phyloP scores from a whole-genome alignment of 1,284 basidiomycete species.

The Gymnopus androsaceus region DNA sequence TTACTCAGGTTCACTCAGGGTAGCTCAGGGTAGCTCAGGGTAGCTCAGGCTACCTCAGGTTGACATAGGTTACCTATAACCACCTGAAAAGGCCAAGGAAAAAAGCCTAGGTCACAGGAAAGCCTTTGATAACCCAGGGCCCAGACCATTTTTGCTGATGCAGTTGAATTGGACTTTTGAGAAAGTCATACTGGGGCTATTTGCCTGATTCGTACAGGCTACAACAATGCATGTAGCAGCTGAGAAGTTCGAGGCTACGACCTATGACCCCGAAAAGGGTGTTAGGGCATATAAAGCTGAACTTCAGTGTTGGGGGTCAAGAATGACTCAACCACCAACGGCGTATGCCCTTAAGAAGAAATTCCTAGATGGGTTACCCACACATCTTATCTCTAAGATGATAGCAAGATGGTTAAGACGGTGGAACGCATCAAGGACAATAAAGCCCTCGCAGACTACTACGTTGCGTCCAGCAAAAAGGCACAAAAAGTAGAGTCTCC shows the following conservation, averaged over 20 bases:
- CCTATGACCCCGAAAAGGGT: conserved; percentile 7
- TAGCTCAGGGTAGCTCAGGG: no score
- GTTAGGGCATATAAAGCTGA: conserved; percentile 18
- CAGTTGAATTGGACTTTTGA: conserved; percentile 18
- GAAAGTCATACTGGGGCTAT: conserved; percentile 19
- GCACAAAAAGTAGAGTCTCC: not conserved
- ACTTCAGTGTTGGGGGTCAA: conserved; percentile 3
- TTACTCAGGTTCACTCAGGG: no score
- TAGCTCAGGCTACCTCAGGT: no score
- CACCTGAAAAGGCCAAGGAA: no score
- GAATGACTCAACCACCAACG: conserved; percentile 15
- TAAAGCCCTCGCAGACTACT: not conserved
- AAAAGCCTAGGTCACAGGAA: no score
- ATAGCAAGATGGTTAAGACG: not conserved
- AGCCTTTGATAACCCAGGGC: no score
- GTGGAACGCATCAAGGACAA: conserved; percentile 4
- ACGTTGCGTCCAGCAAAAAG: not conserved
- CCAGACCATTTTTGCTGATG: no score
- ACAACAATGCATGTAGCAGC: conserved; percentile 20
- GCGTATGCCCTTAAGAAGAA: conserved; percentile 12
- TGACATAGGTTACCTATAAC: no score
- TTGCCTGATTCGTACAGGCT: conserved; percentile 22
- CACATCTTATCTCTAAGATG: not conserved
- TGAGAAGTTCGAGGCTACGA: conserved; percentile 11
- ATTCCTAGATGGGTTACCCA: conserved; percentile 12